These are phyloP conservation scores for Fonsecaea monophora DNA, from an alignment of 2,329 filamentous ascomycete genomes.

Conservation along the genomic window DNA sequence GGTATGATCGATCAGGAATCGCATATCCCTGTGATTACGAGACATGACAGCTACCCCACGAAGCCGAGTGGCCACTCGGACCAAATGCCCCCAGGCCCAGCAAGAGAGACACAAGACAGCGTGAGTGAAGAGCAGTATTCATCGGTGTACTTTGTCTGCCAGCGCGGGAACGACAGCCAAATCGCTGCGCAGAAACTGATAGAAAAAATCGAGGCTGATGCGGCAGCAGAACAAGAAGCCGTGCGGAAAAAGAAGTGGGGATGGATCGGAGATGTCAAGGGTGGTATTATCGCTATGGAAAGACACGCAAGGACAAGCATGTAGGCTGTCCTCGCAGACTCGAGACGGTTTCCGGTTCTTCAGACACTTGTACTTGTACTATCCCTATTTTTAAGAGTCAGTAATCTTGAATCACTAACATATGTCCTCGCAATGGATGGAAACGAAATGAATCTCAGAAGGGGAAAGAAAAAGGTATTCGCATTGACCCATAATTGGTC, in stretches of 20 bases:
- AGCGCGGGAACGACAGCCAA: slow-evolving; percentile 59
- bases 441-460: slow-evolving; percentile 18
- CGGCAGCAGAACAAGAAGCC: not conserved
- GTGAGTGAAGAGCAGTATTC: slow-evolving; percentile 1
- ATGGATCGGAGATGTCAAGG: slow-evolving; percentile 39
- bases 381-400: not conserved
- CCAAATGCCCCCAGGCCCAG: slow-evolving; percentile 31
- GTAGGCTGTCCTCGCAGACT: not conserved
- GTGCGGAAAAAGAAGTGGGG: slow-evolving; percentile 22
- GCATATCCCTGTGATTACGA: slow-evolving; percentile 20
- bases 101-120: slow-evolving; percentile 11
- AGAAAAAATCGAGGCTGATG: slow-evolving; percentile 39
- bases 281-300: slow-evolving; percentile 37
- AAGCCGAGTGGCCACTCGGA: slow-evolving; percentile 42
- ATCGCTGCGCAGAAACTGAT: slow-evolving; percentile 52
- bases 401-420: not conserved
- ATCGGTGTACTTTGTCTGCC: slow-evolving; percentile 54
- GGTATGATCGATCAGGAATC: slow-evolving; percentile 15
- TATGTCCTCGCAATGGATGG: not conserved
- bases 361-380: not conserved
- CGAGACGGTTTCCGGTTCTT: not conserved
- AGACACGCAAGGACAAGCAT: slow-evolving; percentile 12
- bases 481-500: slow-evolving; percentile 20
- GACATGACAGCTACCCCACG: not conserved
- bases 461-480: slow-evolving; percentile 26